phyloP scores from a whole-genome alignment of 306 rosid species.

The Ormosia emarginata region DNA sequence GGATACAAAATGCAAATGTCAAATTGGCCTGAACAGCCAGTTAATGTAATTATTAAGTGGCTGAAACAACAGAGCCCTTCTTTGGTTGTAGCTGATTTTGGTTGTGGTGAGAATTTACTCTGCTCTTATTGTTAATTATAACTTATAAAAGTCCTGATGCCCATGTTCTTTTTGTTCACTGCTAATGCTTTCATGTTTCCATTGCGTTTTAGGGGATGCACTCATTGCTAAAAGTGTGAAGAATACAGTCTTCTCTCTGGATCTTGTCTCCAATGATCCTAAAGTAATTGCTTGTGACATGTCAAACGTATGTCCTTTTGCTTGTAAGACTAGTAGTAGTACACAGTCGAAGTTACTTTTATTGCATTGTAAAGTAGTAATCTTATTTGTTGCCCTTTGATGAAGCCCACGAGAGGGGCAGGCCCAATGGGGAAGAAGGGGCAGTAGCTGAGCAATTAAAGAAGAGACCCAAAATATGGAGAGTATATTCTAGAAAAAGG shows the following conservation, averaged over 20 bases:
- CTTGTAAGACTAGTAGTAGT: background rate
- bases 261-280: conserved; percentile 83
- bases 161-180: background rate
- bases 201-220: conserved; percentile 74
- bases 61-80: conserved; percentile 67
- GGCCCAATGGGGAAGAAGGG: too few relatives aligned
- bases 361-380: background rate
- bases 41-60: conserved; percentile 79
- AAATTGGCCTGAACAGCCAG: conserved; percentile 89
- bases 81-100: conserved; percentile 88
- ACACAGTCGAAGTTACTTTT: background rate
- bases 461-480: too few relatives aligned
- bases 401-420: too few relatives aligned
- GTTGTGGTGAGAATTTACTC: conserved; percentile 68
- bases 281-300: conserved; percentile 83
- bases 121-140: background rate
- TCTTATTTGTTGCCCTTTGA: background rate
- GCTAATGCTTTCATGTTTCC: conserved; percentile 10
- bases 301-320: conserved; percentile 66
- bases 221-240: conserved; percentile 74
- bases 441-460: too few relatives aligned
- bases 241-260: conserved; percentile 85
- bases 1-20: conserved; percentile 93
- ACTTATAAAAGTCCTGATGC: background rate
- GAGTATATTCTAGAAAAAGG: too few relatives aligned